Evolutionary conservation across 768 basidiomycete species (phyloP), one percentile per base, ranked within the genome.

Genomic region (Amanita thiersii): DNA sequence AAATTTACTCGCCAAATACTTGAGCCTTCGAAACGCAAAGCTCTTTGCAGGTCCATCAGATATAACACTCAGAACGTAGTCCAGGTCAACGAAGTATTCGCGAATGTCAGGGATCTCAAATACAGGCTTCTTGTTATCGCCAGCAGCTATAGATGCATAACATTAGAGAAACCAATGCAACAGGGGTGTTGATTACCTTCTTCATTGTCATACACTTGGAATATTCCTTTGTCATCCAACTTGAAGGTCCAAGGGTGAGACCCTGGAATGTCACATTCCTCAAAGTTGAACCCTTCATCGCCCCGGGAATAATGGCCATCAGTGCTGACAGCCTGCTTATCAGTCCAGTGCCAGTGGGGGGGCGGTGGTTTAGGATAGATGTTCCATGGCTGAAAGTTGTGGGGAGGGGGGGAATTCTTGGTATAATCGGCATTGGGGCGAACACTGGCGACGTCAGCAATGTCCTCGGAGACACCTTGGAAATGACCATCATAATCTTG

Each of bases 81-180:
- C 94, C 4, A 99, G 77, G 57, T 99, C 96, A 40, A 91, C 71
- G 57, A 96, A 99, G 57, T 98, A 99, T 58, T 99, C 96, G 47
- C 86, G 74, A 37, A 98, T 83, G 34, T 72, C 80, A 2, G 92
- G 92, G 5, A 94, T 73, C 44, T 81, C 72, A 55, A 83, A 92
- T 0, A 77, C 61, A 0, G 90, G 88, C 38, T 70, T 72, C 36
- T 63, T 66, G 14, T 63, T 62, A 39, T 56, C 50, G 18, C 53
- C 60, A 46, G 55, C 47, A 9, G 50, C 55, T 56, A 37, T 37
- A 25, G n/a, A 4, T 7, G 15, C 11, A 12, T 37, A 35, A 24
- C 18, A 36, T 26, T 39, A 12, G 28, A 20, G 26, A 25, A 19
- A 23, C 11, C 21, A 14, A 46, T 20, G 17, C 20, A 18, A 35